Conservation (phyloP, 2,329 filamentous ascomycete genomes). For the Dactylella cylindrospora region DNA sequence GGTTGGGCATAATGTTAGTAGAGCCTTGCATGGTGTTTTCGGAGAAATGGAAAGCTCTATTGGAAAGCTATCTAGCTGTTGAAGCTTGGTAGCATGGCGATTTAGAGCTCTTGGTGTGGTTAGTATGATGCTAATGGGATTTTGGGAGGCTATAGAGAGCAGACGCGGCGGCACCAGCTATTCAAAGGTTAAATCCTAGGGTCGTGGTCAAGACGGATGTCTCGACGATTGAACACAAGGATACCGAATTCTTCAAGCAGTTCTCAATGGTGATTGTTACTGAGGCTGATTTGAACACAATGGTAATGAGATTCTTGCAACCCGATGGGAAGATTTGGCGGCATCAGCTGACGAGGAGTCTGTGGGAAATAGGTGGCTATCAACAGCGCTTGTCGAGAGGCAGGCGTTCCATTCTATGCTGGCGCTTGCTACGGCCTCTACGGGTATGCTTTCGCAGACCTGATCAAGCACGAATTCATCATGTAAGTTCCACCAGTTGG, state of each 20-base stretch:
- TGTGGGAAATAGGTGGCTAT: conserved; percentile 58
- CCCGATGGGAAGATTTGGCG: conserved; percentile 1
- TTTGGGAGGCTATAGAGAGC: conserved; percentile 64
- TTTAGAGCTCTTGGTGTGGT: background rate
- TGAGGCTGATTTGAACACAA: conserved; percentile 73
- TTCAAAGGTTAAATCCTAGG: conserved; percentile 85
- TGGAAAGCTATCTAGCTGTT: conserved; percentile 35
- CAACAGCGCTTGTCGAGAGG: conserved; percentile 81
- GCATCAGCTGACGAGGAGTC: background rate
- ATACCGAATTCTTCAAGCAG: conserved; percentile 70
- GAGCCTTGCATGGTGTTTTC: too few relatives aligned
- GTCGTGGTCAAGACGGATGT: conserved; percentile 74
- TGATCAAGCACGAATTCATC: conserved; percentile 86
- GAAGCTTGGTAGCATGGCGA: background rate
- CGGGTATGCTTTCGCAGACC: conserved; percentile 90
- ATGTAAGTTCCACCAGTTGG: conserved; percentile 54
- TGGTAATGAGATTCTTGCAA: conserved; percentile 51
- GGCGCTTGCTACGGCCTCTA: conserved; percentile 85
- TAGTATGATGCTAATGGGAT: background rate
- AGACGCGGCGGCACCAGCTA: conserved; percentile 71
- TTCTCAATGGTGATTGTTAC: conserved; percentile 90
- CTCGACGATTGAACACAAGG: conserved; percentile 66
- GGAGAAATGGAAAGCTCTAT: background rate
- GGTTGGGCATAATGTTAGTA: conserved; percentile 71
- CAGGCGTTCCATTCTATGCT: conserved; percentile 81